phyloP scores from a whole-genome alignment of 2,329 filamentous ascomycete genomes.

The Colletotrichum plurivorum region DNA sequence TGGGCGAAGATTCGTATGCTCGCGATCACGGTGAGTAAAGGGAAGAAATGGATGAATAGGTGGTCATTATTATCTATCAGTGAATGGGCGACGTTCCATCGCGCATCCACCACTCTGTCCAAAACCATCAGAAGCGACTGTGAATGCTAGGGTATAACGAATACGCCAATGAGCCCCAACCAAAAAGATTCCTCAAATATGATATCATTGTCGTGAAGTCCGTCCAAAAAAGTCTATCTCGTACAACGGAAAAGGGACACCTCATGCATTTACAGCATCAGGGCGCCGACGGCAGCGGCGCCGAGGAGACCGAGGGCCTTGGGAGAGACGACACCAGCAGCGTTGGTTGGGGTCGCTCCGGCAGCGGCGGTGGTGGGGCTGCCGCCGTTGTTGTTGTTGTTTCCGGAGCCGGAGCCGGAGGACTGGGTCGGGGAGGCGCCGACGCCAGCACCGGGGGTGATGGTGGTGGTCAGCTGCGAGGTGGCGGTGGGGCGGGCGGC shows the following conservation, averaged over 20 bases:
- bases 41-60: not conserved
- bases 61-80: not conserved
- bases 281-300: constrained; percentile 32
- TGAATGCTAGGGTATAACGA: constrained; percentile 24
- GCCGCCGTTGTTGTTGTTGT: constrained; percentile 21
- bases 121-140: constrained; percentile 29
- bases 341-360: constrained; percentile 26
- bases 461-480: constrained; percentile 41
- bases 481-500: constrained; percentile 37
- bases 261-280: constrained; percentile 25
- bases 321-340: constrained; percentile 30
- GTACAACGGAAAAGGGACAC: not conserved
- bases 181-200: not conserved
- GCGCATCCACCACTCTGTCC: not conserved
- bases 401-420: constrained; percentile 3
- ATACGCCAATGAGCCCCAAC: constrained; percentile 11
- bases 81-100: not conserved
- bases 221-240: too few relatives aligned
- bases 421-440: constrained; percentile 32
- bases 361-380: not conserved
- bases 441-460: constrained; percentile 30
- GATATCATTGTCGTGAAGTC: constrained; percentile 10
- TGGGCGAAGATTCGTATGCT: not conserved
- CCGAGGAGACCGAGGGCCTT: constrained; percentile 33
- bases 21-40: not conserved